These are phyloP conservation scores for Chiua sp. DNA, from an alignment of 1,284 basidiomycete genomes.

Conservation along the genomic window DNA sequence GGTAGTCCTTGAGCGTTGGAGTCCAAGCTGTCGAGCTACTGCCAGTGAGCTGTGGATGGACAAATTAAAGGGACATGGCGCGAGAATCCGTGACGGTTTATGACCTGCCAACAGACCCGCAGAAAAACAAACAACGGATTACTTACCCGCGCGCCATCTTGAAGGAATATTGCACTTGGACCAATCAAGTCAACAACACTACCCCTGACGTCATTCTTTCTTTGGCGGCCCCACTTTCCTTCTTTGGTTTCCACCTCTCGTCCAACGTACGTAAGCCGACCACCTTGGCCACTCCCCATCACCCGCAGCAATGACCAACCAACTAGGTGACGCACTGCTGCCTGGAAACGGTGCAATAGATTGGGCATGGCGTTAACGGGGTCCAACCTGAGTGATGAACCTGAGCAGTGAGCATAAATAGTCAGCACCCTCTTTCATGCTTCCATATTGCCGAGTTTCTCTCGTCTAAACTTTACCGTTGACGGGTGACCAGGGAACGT, in stretches of 20 bases:
- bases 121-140: slow-evolving; percentile 1
- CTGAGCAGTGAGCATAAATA: neutral
- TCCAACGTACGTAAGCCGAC: neutral
- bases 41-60: neutral
- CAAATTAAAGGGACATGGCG: slow-evolving; percentile 9
- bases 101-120: slow-evolving; percentile 5
- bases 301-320: neutral
- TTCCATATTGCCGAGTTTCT: no score
- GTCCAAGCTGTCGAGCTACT: neutral
- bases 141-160: neutral
- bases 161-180: neutral
- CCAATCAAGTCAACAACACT: neutral
- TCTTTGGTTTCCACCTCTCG: neutral
- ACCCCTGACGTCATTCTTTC: slow-evolving; percentile 29
- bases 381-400: neutral
- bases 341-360: neutral
- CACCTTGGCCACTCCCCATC: neutral
- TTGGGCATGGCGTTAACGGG: neutral
- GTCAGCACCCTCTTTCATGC: neutral
- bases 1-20: neutral
- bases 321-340: neutral
- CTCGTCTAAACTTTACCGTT: no score
- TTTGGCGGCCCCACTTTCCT: slow-evolving; percentile 19
- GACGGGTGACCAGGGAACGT: no score
- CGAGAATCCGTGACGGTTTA: slow-evolving; percentile 4